phyloP scores from a whole-genome alignment of 371 early-diverging fungal species.

The Lichtheimia corymbifera region DNA sequence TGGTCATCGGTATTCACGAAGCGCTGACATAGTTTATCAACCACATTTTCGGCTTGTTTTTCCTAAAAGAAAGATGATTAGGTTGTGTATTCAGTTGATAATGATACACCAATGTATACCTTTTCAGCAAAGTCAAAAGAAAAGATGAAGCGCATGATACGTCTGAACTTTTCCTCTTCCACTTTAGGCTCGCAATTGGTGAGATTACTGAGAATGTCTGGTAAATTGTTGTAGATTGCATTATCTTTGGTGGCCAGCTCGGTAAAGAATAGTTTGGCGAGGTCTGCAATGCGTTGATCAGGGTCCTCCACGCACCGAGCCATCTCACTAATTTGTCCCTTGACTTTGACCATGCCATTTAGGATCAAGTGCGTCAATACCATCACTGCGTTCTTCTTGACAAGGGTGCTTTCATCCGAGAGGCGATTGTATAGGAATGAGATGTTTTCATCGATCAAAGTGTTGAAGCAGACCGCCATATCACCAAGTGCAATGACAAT shows the following conservation, averaged over 20 bases:
- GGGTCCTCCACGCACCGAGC: slow-evolving; percentile 92
- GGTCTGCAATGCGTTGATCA: slow-evolving; percentile 84
- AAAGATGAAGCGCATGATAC: slow-evolving; percentile 89
- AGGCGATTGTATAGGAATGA: slow-evolving; percentile 89
- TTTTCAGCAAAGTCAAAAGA: slow-evolving; percentile 88
- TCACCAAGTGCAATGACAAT: slow-evolving; percentile 96
- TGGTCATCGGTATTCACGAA: slow-evolving; percentile 75
- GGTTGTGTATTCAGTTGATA: not conserved
- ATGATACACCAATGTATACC: slow-evolving; percentile 31
- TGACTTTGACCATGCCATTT: slow-evolving; percentile 98
- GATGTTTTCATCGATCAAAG: slow-evolving; percentile 92
- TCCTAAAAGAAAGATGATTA: slow-evolving; percentile 56
- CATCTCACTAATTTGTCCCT: slow-evolving; percentile 96
- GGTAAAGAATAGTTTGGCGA: slow-evolving; percentile 93
- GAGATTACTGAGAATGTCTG: slow-evolving; percentile 94
- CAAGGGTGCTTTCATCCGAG: slow-evolving; percentile 72
- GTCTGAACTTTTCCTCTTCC: slow-evolving; percentile 75
- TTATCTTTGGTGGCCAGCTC: slow-evolving; percentile 96
- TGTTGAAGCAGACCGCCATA: slow-evolving; percentile 93
- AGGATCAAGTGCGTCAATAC: slow-evolving; percentile 95
- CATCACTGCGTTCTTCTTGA: slow-evolving; percentile 96
- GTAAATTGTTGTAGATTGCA: slow-evolving; percentile 96
- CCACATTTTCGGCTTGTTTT: slow-evolving; percentile 89
- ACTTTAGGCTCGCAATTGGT: slow-evolving; percentile 61
- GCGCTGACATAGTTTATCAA: slow-evolving; percentile 93